Base-by-base conservation (phyloP, 495 filamentous ascomycete species). In the Podospora australis region DNA sequence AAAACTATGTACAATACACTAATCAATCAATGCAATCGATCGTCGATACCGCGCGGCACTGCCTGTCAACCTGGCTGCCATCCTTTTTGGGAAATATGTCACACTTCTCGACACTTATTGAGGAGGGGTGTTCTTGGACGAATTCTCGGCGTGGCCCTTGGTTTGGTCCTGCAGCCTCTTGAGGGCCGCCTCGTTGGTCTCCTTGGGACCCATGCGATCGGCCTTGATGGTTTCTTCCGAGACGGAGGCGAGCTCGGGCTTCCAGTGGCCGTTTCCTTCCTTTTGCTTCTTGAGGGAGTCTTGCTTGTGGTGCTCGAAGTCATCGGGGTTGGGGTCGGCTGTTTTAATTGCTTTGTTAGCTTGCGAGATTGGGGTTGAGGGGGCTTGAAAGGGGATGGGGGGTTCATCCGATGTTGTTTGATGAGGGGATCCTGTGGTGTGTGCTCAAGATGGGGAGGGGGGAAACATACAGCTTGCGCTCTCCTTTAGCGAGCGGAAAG, bases 201-300 rank as follows among this genome's bases (percentile, higher is more conserved):
- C 28, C 29, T 54, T 42, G 39, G 45, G 46, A 7, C 36, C 11
- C 19, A 22, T 16, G 1, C 70, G 66, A 55, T 78, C 73, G 8
- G 71, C 73, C 69, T 71, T 72, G 53, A 96, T 81, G 58, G 80
- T 81, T 53, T 83, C 82, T 74, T 96, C 90, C 57, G 83, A 88
- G 61, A 87, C 78, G 49, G 80, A 86, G 4, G 87, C 86, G 46
- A 96, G 66, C 60, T 87, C 83, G 16, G 81, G 70, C 65, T 86
- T 86, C 90, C 90, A 95, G 54, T 88, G 77, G 10, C 72, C 86
- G 65, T 84, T 81, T 17, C 90, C 90, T 10, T 79, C 70, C 69
- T 86, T 86, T 44, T 80, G 74, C 70, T 82, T 82, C 58, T 74
- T 66, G 46, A 95, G 52, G 28, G 78, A 75, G 40, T 88, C 79